Evolutionary conservation across 2,329 filamentous ascomycete genomes (phyloP).

Genomic region (Epichloe aotearoae): DNA sequence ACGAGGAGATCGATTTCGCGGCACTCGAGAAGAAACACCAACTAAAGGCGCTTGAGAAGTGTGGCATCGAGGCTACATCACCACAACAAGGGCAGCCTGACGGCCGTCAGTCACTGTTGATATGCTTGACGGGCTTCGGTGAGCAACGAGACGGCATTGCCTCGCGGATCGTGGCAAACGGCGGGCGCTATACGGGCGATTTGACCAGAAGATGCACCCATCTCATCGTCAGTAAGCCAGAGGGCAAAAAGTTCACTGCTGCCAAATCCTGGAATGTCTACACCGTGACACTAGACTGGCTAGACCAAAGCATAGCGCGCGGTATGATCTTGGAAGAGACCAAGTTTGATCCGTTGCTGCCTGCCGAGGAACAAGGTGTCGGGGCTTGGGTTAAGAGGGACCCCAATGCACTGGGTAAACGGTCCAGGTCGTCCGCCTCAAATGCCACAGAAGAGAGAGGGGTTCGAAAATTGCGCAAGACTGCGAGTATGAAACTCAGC

Average conservation of each 20-base stretch:
- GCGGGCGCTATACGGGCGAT: slow-evolving; percentile 77
- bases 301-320: slow-evolving; percentile 66
- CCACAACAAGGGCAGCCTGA: slow-evolving; percentile 8
- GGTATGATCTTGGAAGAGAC: slow-evolving; percentile 84
- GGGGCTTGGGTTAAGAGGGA: slow-evolving; percentile 56
- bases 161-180: slow-evolving; percentile 52
- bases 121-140: slow-evolving; percentile 46
- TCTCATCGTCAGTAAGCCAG: slow-evolving; percentile 64
- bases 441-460: slow-evolving; percentile 33
- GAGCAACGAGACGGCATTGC: slow-evolving; percentile 58
- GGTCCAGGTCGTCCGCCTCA: slow-evolving; percentile 36
- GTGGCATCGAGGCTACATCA: slow-evolving; percentile 27
- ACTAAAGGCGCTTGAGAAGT: slow-evolving; percentile 48
- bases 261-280: slow-evolving; percentile 73
- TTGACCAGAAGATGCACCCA: slow-evolving; percentile 79
- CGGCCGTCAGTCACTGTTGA: slow-evolving; percentile 29
- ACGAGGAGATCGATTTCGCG: slow-evolving; percentile 61
- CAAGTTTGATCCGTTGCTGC: slow-evolving; percentile 66
- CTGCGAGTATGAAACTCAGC: slow-evolving; percentile 70
- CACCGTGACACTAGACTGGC: slow-evolving; percentile 73
- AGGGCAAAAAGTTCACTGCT: slow-evolving; percentile 81
- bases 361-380: slow-evolving; percentile 56
- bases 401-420: slow-evolving; percentile 40
- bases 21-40: slow-evolving; percentile 54
- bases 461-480: slow-evolving; percentile 73